Base-by-base conservation (phyloP, 192 early-diverging fungal species). In the Entomortierella chlamydospora region DNA sequence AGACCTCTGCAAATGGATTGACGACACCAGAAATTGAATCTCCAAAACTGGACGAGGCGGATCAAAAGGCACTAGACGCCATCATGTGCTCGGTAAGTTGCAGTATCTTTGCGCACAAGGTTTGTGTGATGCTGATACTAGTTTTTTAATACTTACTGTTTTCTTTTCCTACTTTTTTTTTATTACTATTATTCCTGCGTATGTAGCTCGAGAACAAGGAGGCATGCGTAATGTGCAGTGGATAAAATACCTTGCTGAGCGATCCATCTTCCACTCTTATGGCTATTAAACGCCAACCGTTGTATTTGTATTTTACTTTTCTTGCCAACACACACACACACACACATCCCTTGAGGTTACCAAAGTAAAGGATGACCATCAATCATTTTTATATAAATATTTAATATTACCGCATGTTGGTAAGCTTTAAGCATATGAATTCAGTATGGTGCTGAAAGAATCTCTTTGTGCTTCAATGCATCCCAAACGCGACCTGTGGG, bases 141-240 rank as follows among this genome's bases (percentile, higher is more conserved):
- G n/a, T n/a, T n/a, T n/a, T n/a, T n/a, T n/a, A n/a, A n/a, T n/a
- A n/a, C n/a, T n/a, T n/a, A n/a, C n/a, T n/a, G n/a, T n/a, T n/a
- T n/a, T n/a, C n/a, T n/a, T n/a, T n/a, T n/a, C n/a, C n/a, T n/a
- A n/a, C 22, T 41, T 41, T 34, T 5, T 43, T n/a, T 47, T 51
- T 25, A 56, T 30, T 66, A 59, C 22, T 61, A 41, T 47, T 43
- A 25, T 57, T 53, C 26, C n/a, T n/a, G n/a, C n/a, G n/a, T 52
- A 60, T 51, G 58, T 81, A 80, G 47, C 68, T 98, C 26, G 95
- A 96, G 41, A 97, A 98, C 83, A 87, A 84, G 69, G 96, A 98
- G 45, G 95, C 94, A 1, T 98, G 97, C 77, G 82, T 95, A 54
- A 96, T 92, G 90, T 98, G 97, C 88, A 90, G 87, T 23, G 93